Evolutionary conservation across 805 yeast genomes (phyloP).

Genomic region (Yarrowia yakushimensis): DNA sequence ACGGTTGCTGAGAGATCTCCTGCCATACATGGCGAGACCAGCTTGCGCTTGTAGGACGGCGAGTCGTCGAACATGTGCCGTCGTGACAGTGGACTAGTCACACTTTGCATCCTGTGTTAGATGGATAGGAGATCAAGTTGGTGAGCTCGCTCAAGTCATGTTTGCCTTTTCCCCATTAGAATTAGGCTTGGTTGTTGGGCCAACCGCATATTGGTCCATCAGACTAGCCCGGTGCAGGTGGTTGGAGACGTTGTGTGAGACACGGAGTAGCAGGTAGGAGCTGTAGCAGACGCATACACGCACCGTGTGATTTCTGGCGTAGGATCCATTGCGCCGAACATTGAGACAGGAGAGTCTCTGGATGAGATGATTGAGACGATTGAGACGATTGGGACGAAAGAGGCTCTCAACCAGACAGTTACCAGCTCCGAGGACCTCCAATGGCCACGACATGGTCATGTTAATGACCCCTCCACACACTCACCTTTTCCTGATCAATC

Average conservation of each 20-base stretch:
- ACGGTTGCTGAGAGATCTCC: not conserved
- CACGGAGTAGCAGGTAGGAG: not conserved
- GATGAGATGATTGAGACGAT: too few relatives aligned
- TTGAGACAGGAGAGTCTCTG: too few relatives aligned
- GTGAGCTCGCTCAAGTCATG: not conserved
- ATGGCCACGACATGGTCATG: too few relatives aligned
- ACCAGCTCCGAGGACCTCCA: too few relatives aligned
- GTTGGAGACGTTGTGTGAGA: not conserved
- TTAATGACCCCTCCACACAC: not conserved
- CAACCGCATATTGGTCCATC: slow-evolving; percentile 8
- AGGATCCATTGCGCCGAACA: not conserved
- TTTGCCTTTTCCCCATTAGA: slow-evolving; percentile 8
- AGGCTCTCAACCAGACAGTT: too few relatives aligned
- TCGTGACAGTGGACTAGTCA: slow-evolving; percentile 15
- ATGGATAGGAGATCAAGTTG: slow-evolving; percentile 1
- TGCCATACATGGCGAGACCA: not conserved
- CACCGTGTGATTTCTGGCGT: not conserved
- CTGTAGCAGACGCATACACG: too few relatives aligned
- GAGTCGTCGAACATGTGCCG: slow-evolving; percentile 26
- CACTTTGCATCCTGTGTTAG: slow-evolving; percentile 21
- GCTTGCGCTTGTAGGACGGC: slow-evolving; percentile 23
- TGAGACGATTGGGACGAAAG: too few relatives aligned
- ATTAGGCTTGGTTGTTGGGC: slow-evolving; percentile 23
- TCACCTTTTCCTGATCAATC: slow-evolving; percentile 6
- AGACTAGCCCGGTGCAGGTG: not conserved